phyloP scores from a whole-genome alignment of 1,139 yeast genomes.

The Sugiyamaella paludigena region DNA sequence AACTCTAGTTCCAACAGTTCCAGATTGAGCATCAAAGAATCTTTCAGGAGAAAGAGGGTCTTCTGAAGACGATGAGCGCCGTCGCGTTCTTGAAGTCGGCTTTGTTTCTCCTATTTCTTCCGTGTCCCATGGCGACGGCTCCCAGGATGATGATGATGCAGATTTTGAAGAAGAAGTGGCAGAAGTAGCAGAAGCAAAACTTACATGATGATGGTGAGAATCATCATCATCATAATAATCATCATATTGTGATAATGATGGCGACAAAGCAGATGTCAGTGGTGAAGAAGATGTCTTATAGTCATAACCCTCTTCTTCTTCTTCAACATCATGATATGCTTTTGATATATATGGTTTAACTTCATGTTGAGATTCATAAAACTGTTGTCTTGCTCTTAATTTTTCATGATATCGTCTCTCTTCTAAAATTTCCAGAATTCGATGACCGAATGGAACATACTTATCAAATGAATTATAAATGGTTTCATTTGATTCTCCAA shows the following conservation, averaged over 20 bases:
- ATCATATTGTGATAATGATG: not conserved
- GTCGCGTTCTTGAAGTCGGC: not conserved
- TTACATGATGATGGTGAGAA: conserved; percentile 1
- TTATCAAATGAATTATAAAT: conserved; percentile 22
- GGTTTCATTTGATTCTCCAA: conserved; percentile 9
- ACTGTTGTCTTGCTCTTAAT: conserved; percentile 20
- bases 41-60: conserved; percentile 32
- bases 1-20: conserved; percentile 26
- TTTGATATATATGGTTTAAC: conserved; percentile 25
- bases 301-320: conserved; percentile 14
- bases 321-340: conserved; percentile 5
- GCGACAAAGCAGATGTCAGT: conserved; percentile 6
- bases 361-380: conserved; percentile 18
- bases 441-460: conserved; percentile 28
- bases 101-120: not conserved
- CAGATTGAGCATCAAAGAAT: conserved; percentile 33
- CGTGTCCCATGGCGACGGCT: conserved; percentile 1
- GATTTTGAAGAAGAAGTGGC: not conserved
- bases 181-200: no score
- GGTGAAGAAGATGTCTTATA: conserved; percentile 13
- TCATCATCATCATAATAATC: conserved; percentile 10
- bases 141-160: not conserved
- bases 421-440: conserved; percentile 29
- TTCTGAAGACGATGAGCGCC: conserved; percentile 13
- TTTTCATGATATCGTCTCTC: conserved; percentile 27